Evolutionary conservation across 179 eudicot genomes (phyloP), one percentile per base, ranked within the genome.

Genomic region (Nepenthes alata): DNA sequence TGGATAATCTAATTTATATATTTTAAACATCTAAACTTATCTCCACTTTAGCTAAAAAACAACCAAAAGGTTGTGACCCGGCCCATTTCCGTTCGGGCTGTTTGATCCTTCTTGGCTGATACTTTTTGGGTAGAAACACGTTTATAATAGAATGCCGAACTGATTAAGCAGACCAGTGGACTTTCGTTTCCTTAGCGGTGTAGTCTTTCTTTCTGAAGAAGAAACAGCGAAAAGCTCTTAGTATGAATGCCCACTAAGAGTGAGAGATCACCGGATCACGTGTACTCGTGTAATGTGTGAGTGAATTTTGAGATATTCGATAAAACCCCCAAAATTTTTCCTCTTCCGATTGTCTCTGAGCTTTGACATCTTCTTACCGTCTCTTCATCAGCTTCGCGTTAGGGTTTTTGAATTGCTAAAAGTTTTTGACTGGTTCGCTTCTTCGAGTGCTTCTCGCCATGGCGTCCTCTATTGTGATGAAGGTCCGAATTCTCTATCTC

Each of bases 381-480:
- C 11, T 48, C 50, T 15, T n/a, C 6, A 6, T 47, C 45, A 12
- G 45, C 45, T 10, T 34, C 34, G 9, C 37, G 39, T 61, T 49
- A 61, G 55, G 64, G 64, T 35, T 59, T 44, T 16, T 54, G 5
- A 34, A 9, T 3, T 25, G 9, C 62, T 3, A 36, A 34, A 25
- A 25, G 9, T 34, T 11, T 16, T 6, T 61, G 35, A 50, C 55
- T 44, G 55, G 65, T 55, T 61, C 11, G 48, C 65, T 35, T 51
- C 11, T 11, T 12, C 11, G 55, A 51, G 11, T 12, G 10, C 11
- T 35, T 15, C 36, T 37, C 1, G 41, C 66, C 36, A 81, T 81
- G 85, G 78, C 60, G 60, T 64, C 75, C 49, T 51, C 72, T 4
- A 38, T 81, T n/a, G 85, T 81, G 36, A 38, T 81, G 61, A 81